Evolutionary conservation across 2,329 filamentous ascomycete species (phyloP), one percentile per base, ranked within the genome.

Genomic region (Colletotrichum destructivum): DNA sequence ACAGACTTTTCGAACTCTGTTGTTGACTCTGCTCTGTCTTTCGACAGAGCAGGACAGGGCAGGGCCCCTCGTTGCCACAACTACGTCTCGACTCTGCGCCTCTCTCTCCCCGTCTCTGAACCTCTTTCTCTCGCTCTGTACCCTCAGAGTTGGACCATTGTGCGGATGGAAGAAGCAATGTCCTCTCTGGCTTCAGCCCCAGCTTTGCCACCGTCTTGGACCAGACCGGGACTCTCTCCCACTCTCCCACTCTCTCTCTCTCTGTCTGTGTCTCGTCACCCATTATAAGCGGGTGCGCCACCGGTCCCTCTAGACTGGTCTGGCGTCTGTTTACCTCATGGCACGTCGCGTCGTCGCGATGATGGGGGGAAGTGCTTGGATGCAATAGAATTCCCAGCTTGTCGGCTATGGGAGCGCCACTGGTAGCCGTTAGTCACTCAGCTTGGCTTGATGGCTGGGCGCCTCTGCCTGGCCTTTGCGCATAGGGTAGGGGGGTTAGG

Each of bases 401-500:
- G 15, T 16, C 44, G 35, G n/a, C 56, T 35, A 1, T 21, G 38
- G 21, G 26, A 47, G 46, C 63, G 68, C 57, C 63, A 67, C 51
- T n/a, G 40, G 56, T 31, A 40, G 44, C 40, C 44, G 8, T 26
- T 57, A 42, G 21, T 38, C 35, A 18, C 62, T 71, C 64, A 63
- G 64, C 64, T 62, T 57, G 59, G 64, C 69, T 63, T 71, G 65
- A 62, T 68, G 64, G 64, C 64, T 71, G 69, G 56, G 57, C 64
- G 69, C 38, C 31, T 57, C 26, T 16, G 51, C 62, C 21, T 62
- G 26, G 46, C 23, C 51, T 46, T 38, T 51, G 56, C 57, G 52
- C 44, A 18, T 38, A 26, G 26, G 26, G 26, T 26, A 26, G 3
- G 23, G 42, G 4, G 3, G 11, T 35, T 42, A 46, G 18, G 23